These are phyloP conservation scores for Quercus mongolica DNA, from an alignment of 306 rosid species.

Conservation along the genomic window DNA sequence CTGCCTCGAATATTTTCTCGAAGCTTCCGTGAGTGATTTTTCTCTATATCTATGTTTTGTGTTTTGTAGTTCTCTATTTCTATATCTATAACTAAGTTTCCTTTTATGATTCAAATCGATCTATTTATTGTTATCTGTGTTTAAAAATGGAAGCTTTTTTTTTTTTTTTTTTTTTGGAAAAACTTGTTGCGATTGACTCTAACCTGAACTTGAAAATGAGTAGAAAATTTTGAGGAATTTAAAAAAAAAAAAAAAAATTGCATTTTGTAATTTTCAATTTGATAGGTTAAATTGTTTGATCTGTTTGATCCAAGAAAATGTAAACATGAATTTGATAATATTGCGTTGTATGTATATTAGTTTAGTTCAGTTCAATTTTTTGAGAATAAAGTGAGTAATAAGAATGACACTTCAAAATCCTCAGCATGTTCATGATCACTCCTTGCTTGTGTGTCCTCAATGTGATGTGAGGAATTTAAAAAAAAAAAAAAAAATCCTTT, in stretches of 20 bases:
- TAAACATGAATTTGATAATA: background rate
- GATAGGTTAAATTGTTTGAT: background rate
- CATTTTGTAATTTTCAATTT: background rate
- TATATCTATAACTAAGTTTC: slow-evolving; percentile 16
- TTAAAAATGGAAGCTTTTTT: background rate
- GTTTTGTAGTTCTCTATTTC: background rate
- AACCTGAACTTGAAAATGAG: background rate
- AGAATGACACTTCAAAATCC: too few species aligned
- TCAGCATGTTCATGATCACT: too few species aligned
- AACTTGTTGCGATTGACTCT: background rate
- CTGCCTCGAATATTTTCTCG: slow-evolving; percentile 2
- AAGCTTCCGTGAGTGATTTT: slow-evolving; percentile 31
- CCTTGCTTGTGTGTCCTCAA: too few species aligned
- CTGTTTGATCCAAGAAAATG: background rate
- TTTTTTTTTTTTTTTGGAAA: background rate
- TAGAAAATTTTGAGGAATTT: background rate
- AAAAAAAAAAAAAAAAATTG: background rate
- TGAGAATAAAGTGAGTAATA: too few species aligned
- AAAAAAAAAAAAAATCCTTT: too few species aligned
- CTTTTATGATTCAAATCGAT: slow-evolving; percentile 1
- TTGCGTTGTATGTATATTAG: background rate
- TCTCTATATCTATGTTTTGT: background rate
- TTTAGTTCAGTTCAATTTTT: background rate
- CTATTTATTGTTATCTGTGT: background rate
- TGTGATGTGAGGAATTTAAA: too few species aligned